Conservation (phyloP, 176 grass and related monocot genomes). For the Oryza officinalis region DNA sequence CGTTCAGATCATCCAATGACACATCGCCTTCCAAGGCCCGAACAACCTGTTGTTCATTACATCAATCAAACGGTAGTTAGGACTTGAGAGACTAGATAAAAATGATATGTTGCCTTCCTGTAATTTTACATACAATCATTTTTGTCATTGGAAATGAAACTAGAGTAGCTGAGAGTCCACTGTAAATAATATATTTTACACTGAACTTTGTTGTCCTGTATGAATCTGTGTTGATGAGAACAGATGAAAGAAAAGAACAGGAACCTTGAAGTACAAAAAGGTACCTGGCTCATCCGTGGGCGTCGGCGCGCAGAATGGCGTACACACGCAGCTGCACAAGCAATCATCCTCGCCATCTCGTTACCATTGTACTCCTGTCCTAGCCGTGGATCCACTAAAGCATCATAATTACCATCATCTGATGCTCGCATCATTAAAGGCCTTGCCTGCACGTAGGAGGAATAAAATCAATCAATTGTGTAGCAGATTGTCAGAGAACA, state of each 20-base stretch:
- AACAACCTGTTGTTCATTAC: constrained; percentile 59
- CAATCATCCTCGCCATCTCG: constrained; percentile 92
- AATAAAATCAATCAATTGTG: not conserved
- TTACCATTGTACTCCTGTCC: constrained; percentile 60
- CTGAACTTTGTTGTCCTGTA: not conserved
- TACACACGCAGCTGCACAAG: constrained; percentile 84
- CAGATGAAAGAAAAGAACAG: not conserved
- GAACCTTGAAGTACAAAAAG: not conserved
- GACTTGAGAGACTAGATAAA: not conserved
- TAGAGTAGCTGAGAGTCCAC: not conserved
- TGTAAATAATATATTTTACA: not conserved
- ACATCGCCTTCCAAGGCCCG: constrained; percentile 86
- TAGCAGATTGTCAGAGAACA: not conserved
- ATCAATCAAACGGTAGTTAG: not conserved
- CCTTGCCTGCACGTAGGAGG: constrained; percentile 62
- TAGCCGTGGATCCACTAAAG: constrained; percentile 71
- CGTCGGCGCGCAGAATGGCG: constrained; percentile 73
- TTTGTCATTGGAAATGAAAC: not conserved
- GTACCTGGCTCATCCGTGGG: constrained; percentile 89
- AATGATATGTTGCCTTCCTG: not conserved
- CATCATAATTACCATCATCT: constrained; percentile 68
- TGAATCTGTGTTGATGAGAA: not conserved
- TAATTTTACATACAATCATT: not conserved
- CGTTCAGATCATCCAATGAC: constrained; percentile 80
- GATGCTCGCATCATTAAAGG: constrained; percentile 67